phyloP scores from a whole-genome alignment of 306 rosid species.

The Vicia villosa region DNA sequence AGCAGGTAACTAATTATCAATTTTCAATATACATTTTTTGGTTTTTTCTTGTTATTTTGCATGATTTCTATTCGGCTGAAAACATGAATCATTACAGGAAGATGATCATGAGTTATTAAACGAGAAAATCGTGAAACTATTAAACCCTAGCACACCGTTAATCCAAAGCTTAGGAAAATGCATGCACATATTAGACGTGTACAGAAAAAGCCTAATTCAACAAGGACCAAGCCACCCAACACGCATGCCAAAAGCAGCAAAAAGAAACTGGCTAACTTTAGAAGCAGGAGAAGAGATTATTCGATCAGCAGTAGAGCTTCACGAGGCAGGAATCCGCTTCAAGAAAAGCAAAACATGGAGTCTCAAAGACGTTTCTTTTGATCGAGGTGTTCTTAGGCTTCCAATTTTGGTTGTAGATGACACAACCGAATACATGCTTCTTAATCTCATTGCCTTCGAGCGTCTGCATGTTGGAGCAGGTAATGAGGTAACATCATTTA shows the following conservation, averaged over 20 bases:
- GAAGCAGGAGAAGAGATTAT: constrained; percentile 24
- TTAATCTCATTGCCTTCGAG: no score
- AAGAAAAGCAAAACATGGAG: constrained; percentile 22
- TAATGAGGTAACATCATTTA: constrained; percentile 43
- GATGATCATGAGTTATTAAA: constrained; percentile 23
- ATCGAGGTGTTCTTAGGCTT: background rate
- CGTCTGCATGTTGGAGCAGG: constrained; percentile 24
- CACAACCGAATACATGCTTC: no score
- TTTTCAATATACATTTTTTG: background rate
- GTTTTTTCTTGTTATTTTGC: background rate
- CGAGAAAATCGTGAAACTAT: constrained; percentile 37
- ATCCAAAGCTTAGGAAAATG: background rate
- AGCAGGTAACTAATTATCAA: background rate
- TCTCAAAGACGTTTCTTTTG: constrained; percentile 48
- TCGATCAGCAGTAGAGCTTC: constrained; percentile 48
- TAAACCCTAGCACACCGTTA: background rate
- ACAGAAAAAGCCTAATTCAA: no score
- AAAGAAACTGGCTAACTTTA: constrained; percentile 15
- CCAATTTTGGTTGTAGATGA: no score
- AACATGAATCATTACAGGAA: constrained; percentile 29
- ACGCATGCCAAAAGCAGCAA: background rate
- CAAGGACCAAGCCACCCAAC: constrained; percentile 30
- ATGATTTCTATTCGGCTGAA: background rate
- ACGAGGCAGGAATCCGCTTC: constrained; percentile 52
- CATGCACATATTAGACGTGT: no score